phyloP scores from a whole-genome alignment of 148 eudicot genomes.

The Polygonum aviculare region DNA sequence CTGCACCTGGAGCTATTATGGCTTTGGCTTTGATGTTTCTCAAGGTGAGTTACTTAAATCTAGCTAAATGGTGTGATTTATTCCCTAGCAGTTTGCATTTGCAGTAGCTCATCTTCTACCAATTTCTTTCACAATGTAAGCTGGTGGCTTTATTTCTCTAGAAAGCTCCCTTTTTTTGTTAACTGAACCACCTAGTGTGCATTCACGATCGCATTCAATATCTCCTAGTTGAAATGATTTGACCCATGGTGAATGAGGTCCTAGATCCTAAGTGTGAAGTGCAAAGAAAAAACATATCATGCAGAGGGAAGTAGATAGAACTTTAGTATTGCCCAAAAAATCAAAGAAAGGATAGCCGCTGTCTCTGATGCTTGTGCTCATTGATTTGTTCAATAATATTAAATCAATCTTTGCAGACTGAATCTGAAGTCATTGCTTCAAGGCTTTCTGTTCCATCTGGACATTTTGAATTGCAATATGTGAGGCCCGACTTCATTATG shows the following conservation, averaged over 20 bases:
- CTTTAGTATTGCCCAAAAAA: neutral
- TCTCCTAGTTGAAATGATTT: neutral
- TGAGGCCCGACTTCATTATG: constrained; percentile 97
- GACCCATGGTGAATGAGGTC: neutral
- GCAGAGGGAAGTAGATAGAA: neutral
- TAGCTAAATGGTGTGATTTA: neutral
- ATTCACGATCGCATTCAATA: neutral
- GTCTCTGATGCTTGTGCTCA: neutral
- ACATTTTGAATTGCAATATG: constrained; percentile 78
- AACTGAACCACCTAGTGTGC: neutral
- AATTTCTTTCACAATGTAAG: neutral
- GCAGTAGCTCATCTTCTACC: neutral
- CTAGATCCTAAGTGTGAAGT: neutral
- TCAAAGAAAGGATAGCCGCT: neutral
- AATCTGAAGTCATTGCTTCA: constrained; percentile 63
- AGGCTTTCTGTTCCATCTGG: constrained; percentile 85
- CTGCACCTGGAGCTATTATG: constrained; percentile 93
- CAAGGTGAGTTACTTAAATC: constrained; percentile 45
- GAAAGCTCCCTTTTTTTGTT: neutral
- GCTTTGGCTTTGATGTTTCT: constrained; percentile 86
- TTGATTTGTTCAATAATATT: neutral
- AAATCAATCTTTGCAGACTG: constrained; percentile 48
- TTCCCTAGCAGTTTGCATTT: neutral
- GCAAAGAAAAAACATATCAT: neutral
- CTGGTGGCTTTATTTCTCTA: neutral